phyloP scores from a whole-genome alignment of 108 stramenopile species.

The Mayamaea pseudoterrestris region DNA sequence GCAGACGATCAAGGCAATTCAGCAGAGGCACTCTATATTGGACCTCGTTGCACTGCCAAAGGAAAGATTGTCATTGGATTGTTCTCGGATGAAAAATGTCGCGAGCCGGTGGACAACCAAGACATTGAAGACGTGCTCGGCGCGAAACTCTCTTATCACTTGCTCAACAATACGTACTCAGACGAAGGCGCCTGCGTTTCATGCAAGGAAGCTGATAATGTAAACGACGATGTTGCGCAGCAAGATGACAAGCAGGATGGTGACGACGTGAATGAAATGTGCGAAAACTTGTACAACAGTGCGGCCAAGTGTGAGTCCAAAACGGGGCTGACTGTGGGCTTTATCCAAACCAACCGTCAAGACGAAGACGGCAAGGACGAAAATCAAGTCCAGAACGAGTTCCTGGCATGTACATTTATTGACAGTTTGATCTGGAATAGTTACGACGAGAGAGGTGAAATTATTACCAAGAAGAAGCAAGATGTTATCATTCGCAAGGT shows the following conservation, averaged over 20 bases:
- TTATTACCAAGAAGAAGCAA: conserved; percentile 16
- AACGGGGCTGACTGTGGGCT: conserved; percentile 41
- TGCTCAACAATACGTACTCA: conserved; percentile 31
- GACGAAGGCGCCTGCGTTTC: conserved; percentile 37
- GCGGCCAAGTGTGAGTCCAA: conserved; percentile 65
- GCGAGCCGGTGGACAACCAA: conserved; percentile 20
- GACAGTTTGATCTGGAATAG: conserved; percentile 17
- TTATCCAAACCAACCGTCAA: conserved; percentile 18
- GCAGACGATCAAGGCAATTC: conserved; percentile 9
- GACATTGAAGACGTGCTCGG: conserved; percentile 36
- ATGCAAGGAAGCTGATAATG: conserved; percentile 18
- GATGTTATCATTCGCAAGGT: conserved; percentile 11
- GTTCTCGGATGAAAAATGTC: conserved; percentile 57
- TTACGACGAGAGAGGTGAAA: conserved; percentile 30
- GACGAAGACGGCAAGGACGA: conserved; percentile 23
- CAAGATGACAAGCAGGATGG: conserved; percentile 19
- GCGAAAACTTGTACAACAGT: conserved; percentile 39
- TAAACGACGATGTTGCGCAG: conserved; percentile 16
- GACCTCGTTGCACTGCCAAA: conserved; percentile 35
- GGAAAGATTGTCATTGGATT: conserved; percentile 58
- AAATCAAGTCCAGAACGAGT: conserved; percentile 55
- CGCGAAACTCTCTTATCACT: conserved; percentile 44
- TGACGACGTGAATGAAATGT: conserved; percentile 39
- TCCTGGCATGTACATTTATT: conserved; percentile 41
- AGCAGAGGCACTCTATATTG: conserved; percentile 34